Base-by-base conservation (phyloP, 140 eudicot species). In the Ambrosia hybrid region DNA sequence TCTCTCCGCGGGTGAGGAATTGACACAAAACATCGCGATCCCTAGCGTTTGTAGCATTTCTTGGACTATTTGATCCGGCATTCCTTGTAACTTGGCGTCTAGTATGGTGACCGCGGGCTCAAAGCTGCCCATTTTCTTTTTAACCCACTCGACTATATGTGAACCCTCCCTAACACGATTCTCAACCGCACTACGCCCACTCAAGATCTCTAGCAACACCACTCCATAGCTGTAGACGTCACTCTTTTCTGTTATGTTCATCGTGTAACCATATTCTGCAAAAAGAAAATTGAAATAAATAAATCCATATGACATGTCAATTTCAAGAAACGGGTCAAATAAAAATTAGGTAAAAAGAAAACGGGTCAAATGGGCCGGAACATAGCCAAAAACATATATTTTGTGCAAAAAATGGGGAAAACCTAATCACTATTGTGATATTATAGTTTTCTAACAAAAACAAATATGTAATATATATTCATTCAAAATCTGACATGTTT, bases 21-120 rank as follows among this genome's bases (percentile, higher is more conserved):
- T 94, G 17, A 91, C 97, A 41, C 99, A 94, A 52, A 94, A 91
- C 97, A 94, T 88, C 1, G 97, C 97, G 1, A 94, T 94, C 30
- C 99, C 99, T 0, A 94, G 95, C 1, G 97, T 88, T 73, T 94
- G 99, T 51, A 94, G 87, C 97, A 94, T 94, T 81, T 94, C 99
- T 77, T 94, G 99, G 55, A 94, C 90, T 84, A 84, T 83, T 72
- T 88, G 96, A 68, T 94, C 99, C 0, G 97, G 96, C 78, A 90
- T 78, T 4, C 97, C 96, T 71, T 88, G 96, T 17, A 94, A 91
- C 76, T 94, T 94, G 30, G 85, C 56, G 65, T 94, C 99, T 2
- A 94, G 84, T 15, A 94, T 76, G 5, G 91, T 82, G 5, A 86
- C 82, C 0, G 95, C 99, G 14, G 99, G 99, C 68, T 94, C 96